Evolutionary conservation across 1,139 yeast genomes (phyloP).

Genomic region (Pichia sp.): DNA sequence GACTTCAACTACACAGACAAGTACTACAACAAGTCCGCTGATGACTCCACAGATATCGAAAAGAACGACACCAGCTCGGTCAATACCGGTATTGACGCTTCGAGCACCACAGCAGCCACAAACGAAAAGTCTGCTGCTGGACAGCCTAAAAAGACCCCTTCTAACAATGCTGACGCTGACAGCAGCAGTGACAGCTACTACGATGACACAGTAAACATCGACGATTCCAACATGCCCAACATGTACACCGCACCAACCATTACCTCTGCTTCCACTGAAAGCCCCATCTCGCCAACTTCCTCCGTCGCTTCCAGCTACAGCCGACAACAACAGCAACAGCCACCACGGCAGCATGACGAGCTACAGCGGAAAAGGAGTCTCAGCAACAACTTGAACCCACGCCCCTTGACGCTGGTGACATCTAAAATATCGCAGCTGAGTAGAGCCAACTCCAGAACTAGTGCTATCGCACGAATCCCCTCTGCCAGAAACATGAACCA

Average conservation of each 20-base stretch:
- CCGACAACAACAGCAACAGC: background rate
- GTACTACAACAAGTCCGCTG: conserved; percentile 5
- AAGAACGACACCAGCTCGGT: background rate
- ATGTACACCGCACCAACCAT: background rate
- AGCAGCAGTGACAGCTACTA: background rate
- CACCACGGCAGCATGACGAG: background rate
- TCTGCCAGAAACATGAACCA: conserved; percentile 27
- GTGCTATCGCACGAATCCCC: conserved; percentile 28
- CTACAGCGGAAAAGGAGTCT: background rate
- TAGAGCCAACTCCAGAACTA: conserved; percentile 12
- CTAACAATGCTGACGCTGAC: background rate
- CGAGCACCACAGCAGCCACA: background rate
- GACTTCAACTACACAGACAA: conserved; percentile 45
- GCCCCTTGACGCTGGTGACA: conserved; percentile 11
- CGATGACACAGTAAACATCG: background rate
- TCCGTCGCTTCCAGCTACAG: conserved; percentile 1
- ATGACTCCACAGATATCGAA: background rate
- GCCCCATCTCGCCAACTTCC: conserved; percentile 17
- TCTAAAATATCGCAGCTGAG: conserved; percentile 13
- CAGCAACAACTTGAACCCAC: conserved; percentile 8
- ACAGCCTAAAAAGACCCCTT: background rate
- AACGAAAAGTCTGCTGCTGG: background rate
- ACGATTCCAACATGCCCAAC: background rate
- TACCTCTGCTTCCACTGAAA: background rate
- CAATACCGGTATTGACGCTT: background rate